These are phyloP conservation scores for Sugiyamaella grinbergsii DNA, from an alignment of 1,139 yeast genomes.

Conservation along the genomic window DNA sequence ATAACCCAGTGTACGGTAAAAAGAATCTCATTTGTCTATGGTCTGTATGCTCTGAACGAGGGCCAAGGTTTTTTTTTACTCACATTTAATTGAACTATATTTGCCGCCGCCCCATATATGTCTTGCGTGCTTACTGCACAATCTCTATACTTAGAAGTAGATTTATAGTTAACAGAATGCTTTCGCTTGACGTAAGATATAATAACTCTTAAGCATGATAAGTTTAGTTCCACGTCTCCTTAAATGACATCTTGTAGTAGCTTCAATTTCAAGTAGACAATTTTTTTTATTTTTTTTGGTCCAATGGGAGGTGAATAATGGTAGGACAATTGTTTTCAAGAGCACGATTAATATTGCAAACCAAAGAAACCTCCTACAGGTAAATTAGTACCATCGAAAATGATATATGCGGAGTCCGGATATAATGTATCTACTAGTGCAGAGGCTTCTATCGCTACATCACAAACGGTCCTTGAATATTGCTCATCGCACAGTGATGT, in stretches of 20 bases:
- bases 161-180: constrained; percentile 1
- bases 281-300: not conserved
- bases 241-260: not conserved
- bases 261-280: too few species aligned
- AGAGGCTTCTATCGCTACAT: not conserved
- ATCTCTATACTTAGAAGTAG: not conserved
- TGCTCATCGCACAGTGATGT: not conserved
- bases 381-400: too few species aligned
- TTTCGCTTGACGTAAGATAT: constrained; percentile 16
- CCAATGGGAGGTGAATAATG: not conserved
- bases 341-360: too few species aligned
- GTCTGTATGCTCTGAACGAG: not conserved
- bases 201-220: not conserved
- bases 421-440: constrained; percentile 11
- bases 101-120: not conserved
- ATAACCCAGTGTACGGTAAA: not conserved
- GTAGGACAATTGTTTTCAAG: too few species aligned
- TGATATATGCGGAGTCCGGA: constrained; percentile 5
- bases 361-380: too few species aligned
- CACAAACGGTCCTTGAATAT: not conserved
- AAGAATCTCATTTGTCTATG: not conserved
- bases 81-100: constrained; percentile 12
- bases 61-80: too few species aligned
- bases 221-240: not conserved
- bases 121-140: constrained; percentile 6